Evolutionary conservation across 2,329 filamentous ascomycete species (phyloP).

Genomic region (Aspergillus pseudoviridinutans): DNA sequence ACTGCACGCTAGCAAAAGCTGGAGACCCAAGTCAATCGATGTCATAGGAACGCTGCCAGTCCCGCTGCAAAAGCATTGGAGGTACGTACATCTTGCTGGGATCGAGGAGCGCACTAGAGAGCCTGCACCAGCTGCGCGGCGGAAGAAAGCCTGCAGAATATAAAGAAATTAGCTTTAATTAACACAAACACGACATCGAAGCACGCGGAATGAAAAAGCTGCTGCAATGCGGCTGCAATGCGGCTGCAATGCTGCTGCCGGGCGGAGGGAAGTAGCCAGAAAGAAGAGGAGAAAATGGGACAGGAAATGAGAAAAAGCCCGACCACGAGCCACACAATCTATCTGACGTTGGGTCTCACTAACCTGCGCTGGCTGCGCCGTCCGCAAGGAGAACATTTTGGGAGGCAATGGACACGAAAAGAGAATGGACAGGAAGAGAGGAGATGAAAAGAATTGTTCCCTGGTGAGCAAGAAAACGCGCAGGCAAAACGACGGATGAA

Average conservation of each 20-base stretch:
- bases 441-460: background rate
- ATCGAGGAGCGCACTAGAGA: slow-evolving; percentile 49
- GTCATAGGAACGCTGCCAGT: background rate
- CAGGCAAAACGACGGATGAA: background rate
- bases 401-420: slow-evolving; percentile 11
- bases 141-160: slow-evolving; percentile 51
- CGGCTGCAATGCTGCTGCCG: slow-evolving; percentile 41
- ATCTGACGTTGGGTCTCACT: slow-evolving; percentile 6
- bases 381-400: slow-evolving; percentile 40
- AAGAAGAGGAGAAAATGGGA: slow-evolving; percentile 8
- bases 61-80: background rate
- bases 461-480: background rate
- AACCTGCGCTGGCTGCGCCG: slow-evolving; percentile 42
- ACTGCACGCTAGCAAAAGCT: slow-evolving; percentile 75
- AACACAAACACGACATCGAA: background rate
- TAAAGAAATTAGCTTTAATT: slow-evolving; percentile 35
- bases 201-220: slow-evolving; percentile 10
- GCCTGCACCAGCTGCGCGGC: slow-evolving; percentile 47
- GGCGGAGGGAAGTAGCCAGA: slow-evolving; percentile 44
- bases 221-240: slow-evolving; percentile 46
- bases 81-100: slow-evolving; percentile 52
- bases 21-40: slow-evolving; percentile 19
- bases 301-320: background rate
- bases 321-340: background rate
- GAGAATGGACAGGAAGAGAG: slow-evolving; percentile 1